phyloP scores from a whole-genome alignment of 2,329 filamentous ascomycete genomes.

The Colletotrichum noveboracense region DNA sequence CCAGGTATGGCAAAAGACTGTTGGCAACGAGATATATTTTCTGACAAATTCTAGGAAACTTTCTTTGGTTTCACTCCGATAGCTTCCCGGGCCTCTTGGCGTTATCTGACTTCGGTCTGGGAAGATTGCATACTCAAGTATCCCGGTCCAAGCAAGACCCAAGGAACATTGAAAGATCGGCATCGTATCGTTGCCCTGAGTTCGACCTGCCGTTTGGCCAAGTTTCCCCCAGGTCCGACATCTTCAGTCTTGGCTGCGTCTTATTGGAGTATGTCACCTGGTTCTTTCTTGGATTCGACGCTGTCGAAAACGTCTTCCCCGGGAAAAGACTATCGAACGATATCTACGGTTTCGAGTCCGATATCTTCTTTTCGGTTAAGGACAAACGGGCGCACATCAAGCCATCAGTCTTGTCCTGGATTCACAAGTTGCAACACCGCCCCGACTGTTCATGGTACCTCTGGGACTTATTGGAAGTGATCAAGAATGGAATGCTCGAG shows the following conservation, averaged over 20 bases:
- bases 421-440: not conserved
- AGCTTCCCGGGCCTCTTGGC: not conserved
- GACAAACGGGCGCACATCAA: not conserved
- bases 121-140: not conserved
- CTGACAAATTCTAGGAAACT: not conserved
- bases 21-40: not conserved
- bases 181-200: conserved; percentile 45
- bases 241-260: conserved; percentile 40
- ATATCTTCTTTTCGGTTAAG: not conserved
- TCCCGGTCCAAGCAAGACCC: conserved; percentile 2
- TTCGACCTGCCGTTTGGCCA: conserved; percentile 26
- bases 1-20: not conserved
- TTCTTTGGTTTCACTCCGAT: not conserved
- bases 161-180: conserved; percentile 16
- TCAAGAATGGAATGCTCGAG: not conserved
- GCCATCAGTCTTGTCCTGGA: not conserved
- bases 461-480: not conserved
- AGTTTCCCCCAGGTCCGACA: conserved; percentile 31
- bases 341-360: not conserved
- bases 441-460: conserved; percentile 1
- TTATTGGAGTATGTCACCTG: conserved; percentile 41
- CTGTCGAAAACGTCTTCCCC: conserved; percentile 19
- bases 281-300: conserved; percentile 29
- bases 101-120: not conserved
- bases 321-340: not conserved